Conservation (phyloP, 805 yeast genomes). For the Metschnikowia bowlesiae region DNA sequence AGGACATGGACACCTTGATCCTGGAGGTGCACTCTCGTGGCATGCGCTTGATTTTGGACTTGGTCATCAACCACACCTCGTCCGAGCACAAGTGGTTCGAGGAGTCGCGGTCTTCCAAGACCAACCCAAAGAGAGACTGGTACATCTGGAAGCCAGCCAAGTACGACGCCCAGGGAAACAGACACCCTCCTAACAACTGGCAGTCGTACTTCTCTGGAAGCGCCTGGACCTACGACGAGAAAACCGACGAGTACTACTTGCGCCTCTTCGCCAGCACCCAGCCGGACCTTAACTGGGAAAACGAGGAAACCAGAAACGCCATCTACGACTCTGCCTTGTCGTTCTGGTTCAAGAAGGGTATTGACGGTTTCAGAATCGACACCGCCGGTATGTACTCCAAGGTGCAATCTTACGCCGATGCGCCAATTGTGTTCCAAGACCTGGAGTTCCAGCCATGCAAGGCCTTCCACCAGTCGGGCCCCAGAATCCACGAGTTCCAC, state of each 20-base stretch:
- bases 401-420: conserved; percentile 42
- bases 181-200: conserved; percentile 59
- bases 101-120: conserved; percentile 47
- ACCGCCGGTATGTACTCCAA: conserved; percentile 52
- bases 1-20: conserved; percentile 48
- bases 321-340: conserved; percentile 45
- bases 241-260: conserved; percentile 52
- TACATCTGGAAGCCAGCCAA: conserved; percentile 53
- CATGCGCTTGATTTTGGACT: conserved; percentile 49
- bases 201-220: conserved; percentile 47
- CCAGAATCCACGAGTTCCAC: conserved; percentile 55
- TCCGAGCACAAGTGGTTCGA: conserved; percentile 55
- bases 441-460: conserved; percentile 38
- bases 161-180: conserved; percentile 44
- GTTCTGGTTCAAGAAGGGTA: conserved; percentile 54
- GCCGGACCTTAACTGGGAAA: conserved; percentile 64
- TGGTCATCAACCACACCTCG: conserved; percentile 58
- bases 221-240: conserved; percentile 55
- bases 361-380: conserved; percentile 59
- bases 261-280: conserved; percentile 50
- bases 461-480: conserved; percentile 39
- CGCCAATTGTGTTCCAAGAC: conserved; percentile 43
- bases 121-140: conserved; percentile 58
- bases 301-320: conserved; percentile 33
- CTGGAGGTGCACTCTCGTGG: conserved; percentile 45